phyloP scores from a whole-genome alignment of 371 early-diverging fungal genomes.

The Mucor saturninus region DNA sequence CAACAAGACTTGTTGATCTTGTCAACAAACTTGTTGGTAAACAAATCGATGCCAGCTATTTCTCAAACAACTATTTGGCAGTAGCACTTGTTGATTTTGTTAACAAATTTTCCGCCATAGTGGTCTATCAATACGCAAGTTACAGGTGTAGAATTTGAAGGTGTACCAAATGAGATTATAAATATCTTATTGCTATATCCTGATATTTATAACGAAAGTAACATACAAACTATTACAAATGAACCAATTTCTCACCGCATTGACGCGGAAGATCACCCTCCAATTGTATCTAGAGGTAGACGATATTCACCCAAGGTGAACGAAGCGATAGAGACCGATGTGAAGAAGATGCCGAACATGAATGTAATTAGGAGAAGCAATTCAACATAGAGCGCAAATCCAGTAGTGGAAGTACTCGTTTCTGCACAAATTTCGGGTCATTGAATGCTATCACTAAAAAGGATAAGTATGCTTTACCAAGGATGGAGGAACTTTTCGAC shows the following conservation, averaged over 20 bases:
- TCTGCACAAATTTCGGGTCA: constrained; percentile 32
- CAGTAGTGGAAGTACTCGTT: constrained; percentile 42
- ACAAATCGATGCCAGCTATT: no score
- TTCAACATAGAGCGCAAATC: constrained; percentile 45
- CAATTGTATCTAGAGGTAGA: constrained; percentile 22
- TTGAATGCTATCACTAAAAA: constrained; percentile 53
- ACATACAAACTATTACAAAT: constrained; percentile 10
- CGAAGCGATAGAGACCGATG: constrained; percentile 15
- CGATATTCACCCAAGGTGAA: constrained; percentile 25
- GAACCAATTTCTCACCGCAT: constrained; percentile 21
- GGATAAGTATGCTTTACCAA: constrained; percentile 48
- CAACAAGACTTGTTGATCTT: no score
- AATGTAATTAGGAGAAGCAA: constrained; percentile 16
- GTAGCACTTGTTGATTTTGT: no score
- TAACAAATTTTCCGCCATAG: no score
- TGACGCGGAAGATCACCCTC: constrained; percentile 18
- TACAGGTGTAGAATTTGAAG: no score
- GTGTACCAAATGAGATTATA: no score
- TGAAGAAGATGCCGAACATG: constrained; percentile 12
- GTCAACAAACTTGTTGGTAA: no score
- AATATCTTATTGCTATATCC: no score
- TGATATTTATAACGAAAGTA: no score
- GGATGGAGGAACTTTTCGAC: constrained; percentile 43
- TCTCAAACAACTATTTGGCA: no score
- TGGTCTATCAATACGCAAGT: no score